These are phyloP conservation scores for Aspergillus tubingensis DNA, from an alignment of 2,329 filamentous ascomycete species.

Conservation along the genomic window DNA sequence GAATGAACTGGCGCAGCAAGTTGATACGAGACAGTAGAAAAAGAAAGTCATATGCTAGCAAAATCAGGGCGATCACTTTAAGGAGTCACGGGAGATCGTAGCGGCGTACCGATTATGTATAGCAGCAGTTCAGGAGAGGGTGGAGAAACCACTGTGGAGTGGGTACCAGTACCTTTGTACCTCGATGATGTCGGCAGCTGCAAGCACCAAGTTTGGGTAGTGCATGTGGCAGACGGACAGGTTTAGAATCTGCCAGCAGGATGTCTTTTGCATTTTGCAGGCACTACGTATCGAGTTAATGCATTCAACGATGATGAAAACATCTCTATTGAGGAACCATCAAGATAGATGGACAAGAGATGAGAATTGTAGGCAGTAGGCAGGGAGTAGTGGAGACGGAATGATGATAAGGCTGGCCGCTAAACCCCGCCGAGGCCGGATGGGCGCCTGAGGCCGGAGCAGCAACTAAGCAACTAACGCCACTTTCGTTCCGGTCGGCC, in stretches of 20 bases:
- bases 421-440: neutral
- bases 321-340: too few relatives aligned
- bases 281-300: too few relatives aligned
- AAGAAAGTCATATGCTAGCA: neutral
- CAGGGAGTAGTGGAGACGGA: neutral
- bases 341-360: neutral
- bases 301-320: too few relatives aligned
- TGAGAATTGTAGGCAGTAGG: neutral
- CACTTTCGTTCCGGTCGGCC: conserved; percentile 1
- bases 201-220: neutral
- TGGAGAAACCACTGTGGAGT: conserved; percentile 1
- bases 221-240: neutral
- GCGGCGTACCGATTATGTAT: neutral
- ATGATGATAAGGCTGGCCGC: neutral
- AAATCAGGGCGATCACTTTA: neutral
- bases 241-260: neutral
- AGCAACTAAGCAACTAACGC: conserved; percentile 9
- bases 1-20: neutral
- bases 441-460: neutral
- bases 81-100: neutral
- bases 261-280: too few relatives aligned
- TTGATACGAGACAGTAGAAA: neutral
- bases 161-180: neutral
- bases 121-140: neutral
- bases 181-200: neutral